Evolutionary conservation across 345 rosid species (phyloP).

Genomic region (Pugionium cornutum): DNA sequence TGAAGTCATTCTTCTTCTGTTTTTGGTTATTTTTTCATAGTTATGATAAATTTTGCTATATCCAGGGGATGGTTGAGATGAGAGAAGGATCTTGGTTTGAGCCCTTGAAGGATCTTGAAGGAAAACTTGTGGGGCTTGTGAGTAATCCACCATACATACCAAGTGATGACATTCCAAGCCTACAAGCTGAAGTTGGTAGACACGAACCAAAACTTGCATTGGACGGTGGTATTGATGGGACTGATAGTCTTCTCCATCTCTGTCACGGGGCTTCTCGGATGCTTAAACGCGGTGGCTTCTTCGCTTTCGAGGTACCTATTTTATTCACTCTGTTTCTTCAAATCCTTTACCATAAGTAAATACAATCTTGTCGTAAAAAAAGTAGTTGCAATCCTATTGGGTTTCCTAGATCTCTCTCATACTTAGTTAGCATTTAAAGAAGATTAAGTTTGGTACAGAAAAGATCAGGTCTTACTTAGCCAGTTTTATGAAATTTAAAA

Average conservation of each 20-base stretch:
- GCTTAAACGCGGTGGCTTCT: constrained; percentile 77
- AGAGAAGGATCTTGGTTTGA: constrained; percentile 87
- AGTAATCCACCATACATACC: constrained; percentile 97
- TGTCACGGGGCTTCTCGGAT: constrained; percentile 62
- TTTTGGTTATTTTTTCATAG: background rate
- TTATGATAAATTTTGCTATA: constrained; percentile 10
- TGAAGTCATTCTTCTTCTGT: background rate
- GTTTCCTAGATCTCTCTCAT: background rate
- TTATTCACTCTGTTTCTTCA: background rate
- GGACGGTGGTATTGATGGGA: constrained; percentile 78
- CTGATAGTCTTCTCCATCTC: constrained; percentile 73
- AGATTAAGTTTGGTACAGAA: background rate
- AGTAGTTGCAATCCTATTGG: background rate
- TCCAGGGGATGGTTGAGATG: constrained; percentile 60
- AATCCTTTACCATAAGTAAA: constrained; percentile 1
- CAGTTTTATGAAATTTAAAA: background rate
- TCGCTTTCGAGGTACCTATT: constrained; percentile 70
- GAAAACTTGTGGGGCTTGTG: constrained; percentile 70
- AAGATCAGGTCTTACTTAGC: background rate
- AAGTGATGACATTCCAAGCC: constrained; percentile 51
- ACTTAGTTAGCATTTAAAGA: background rate
- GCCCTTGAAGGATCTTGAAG: constrained; percentile 64
- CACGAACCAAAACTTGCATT: constrained; percentile 90
- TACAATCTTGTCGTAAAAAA: background rate
- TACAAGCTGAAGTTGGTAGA: constrained; percentile 89